Evolutionary conservation across 2,329 filamentous ascomycete genomes (phyloP), one percentile per base, ranked within the genome.

Genomic region (Pyricularia pennisetigena): DNA sequence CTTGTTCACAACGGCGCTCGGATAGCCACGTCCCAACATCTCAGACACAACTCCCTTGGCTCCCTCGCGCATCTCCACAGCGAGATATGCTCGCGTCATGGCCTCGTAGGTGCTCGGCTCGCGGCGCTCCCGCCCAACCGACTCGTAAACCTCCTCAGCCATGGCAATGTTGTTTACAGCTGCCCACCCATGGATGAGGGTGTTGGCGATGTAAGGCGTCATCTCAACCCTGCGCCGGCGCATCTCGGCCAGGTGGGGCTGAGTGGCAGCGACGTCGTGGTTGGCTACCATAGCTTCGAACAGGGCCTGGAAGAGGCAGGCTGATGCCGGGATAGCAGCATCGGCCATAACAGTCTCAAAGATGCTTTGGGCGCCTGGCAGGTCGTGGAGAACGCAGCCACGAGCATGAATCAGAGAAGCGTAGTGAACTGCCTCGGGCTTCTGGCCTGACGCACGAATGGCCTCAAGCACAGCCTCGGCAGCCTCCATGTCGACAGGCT

Each of bases 91-190:
- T 64, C 95, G 87, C 5, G 94, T 97, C 95, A 99, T 99, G 59
- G 94, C 94, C 81, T 99, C 95, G 78, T 99, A 99, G 4, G 95
- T 99, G 82, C 93, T 97, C 3, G 95, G 95, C 82, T 99, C 95
- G 69, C 95, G 89, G 80, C 90, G 93, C 68, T 88, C 86, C 30
- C 87, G 85, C 9, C 89, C 86, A 3, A 99, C 89, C n/a, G 86
- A 84, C 69, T 91, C 85, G 76, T 97, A 99, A 70, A 97, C 88
- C 28, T 85, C 81, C 75, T 89, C 88, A 23, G 93, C 92, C 78
- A 93, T 94, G 70, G 82, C 79, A 63, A 98, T 91, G 71, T 96
- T 86, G 79, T 90, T 90, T 77, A 91, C 91, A 16, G 90, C 86
- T 26, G 94, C 92, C 94, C 95, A 99, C 71, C 95, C 95, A 76